Evolutionary conservation across 202 grass and related monocot genomes (phyloP), one percentile per base, ranked within the genome.

Genomic region (Setaria italica): DNA sequence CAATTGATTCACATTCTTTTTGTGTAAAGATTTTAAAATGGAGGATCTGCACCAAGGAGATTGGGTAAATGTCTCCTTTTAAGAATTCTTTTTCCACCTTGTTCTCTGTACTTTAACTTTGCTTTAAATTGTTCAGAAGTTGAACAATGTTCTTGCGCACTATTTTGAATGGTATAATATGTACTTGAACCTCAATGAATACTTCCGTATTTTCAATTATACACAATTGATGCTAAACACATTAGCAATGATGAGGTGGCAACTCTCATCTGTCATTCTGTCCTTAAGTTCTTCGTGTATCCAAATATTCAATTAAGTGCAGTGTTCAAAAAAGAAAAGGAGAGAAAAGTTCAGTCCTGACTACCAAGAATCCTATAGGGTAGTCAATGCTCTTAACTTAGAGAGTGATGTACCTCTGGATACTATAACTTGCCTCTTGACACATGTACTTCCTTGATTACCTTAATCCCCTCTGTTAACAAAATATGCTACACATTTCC

Each of bases 1-100:
- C 8, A 15, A 69, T 47, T 43, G 16, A 45, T 51, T 62, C 45
- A 45, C 51, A 79, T 83, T 90, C 41, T 83, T 90, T 85, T 73
- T 25, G 8, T 63, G 48, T 72, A 19, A 86, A 86, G 82, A n/a
- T 7, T 34, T 71, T 46, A 34, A 72, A 73, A 47, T 29, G 29
- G 67, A 86, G 39, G 50, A 74, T 73, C 34, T 25, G 21, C 45
- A 42, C 11, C 7, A 33, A 42, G 10, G 20, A 86, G 63, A 46
- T 78, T 90, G 41, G 80, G 16, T 46, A 68, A 87, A 87, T 12
- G 57, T 19, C 8, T 35, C 12, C 17, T 62, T 83, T 33, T 64
- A n/a, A 34, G 30, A 56, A 65, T 85, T 86, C 74, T 19, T 75
- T 75, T 57, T 9, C 13, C 37, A 9, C 5, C 41, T 43, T 34